Percentiles rank a stretch among this genome's conserved stretches.
Conservation (phyloP, 1,139 yeast genomes). For the Blastobotrys aristatus region DNA sequence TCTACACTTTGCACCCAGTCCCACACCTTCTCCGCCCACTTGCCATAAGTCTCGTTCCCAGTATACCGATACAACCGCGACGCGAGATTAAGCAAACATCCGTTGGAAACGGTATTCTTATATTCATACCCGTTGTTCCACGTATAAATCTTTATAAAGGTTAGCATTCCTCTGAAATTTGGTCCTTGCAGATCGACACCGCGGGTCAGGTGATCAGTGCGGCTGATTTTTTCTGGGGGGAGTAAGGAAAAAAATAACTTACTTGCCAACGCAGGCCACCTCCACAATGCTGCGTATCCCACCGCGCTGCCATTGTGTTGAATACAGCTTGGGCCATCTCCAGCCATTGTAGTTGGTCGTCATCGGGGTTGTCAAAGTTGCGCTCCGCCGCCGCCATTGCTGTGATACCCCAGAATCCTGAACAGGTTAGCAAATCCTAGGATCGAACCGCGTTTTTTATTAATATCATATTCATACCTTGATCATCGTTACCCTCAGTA, state of each 20-base stretch:
- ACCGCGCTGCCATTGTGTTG: constrained; percentile 82
- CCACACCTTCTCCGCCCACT: constrained; percentile 74
- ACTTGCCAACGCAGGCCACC: constrained; percentile 98
- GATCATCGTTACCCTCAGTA: constrained; percentile 98
- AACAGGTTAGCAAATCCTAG: too few species aligned
- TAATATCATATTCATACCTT: too few species aligned
- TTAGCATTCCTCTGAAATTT: too few species aligned
- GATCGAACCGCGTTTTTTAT: too few species aligned
- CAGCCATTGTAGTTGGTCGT: constrained; percentile 59
- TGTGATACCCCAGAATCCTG: constrained; percentile 93
- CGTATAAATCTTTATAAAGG: constrained; percentile 79
- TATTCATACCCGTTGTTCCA: constrained; percentile 95
- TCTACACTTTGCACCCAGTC: constrained; percentile 72
- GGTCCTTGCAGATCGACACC: too few species aligned
- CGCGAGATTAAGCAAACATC: constrained; percentile 82
- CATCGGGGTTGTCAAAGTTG: constrained; percentile 72
- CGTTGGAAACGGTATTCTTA: constrained; percentile 86
- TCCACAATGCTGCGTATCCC: constrained; percentile 70
- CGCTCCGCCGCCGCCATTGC: constrained; percentile 89
- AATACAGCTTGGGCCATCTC: constrained; percentile 73
- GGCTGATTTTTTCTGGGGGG: too few species aligned
- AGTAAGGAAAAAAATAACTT: constrained; percentile 89
- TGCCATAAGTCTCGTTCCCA: constrained; percentile 60
- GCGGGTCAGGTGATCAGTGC: too few species aligned
- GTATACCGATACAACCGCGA: constrained; percentile 86